Percentiles rank a stretch among this genome's conserved stretches.
These are phyloP conservation scores for Phytophthora megakarya DNA, from an alignment of 352 stramenopile genomes.

Conservation along the genomic window DNA sequence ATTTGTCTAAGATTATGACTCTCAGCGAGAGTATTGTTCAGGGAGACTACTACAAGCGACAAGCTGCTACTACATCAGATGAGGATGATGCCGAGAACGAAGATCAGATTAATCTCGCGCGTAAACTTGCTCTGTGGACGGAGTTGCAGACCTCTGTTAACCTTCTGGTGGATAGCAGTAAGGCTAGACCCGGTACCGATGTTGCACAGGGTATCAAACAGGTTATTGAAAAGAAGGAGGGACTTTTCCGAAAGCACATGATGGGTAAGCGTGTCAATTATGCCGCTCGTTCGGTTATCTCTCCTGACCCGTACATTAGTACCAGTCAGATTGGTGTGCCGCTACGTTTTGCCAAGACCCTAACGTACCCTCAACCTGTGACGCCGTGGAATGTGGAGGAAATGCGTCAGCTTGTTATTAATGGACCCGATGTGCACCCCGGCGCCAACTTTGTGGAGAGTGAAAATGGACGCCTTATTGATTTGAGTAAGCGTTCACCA, in stretches of 20 bases:
- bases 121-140: constrained; percentile 96
- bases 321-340: constrained; percentile 99
- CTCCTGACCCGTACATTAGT: constrained; percentile 99
- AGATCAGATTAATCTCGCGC: constrained; percentile 79
- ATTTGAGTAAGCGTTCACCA: constrained; percentile 93
- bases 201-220: constrained; percentile 94
- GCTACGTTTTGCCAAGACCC: constrained; percentile 96
- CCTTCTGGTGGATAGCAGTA: constrained; percentile 82
- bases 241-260: constrained; percentile 98
- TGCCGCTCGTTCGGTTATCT: constrained; percentile 99
- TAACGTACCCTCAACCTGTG: constrained; percentile 98
- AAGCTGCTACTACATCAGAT: constrained; percentile 55
- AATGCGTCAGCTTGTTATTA: constrained; percentile 96
- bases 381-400: constrained; percentile 98
- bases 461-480: constrained; percentile 92
- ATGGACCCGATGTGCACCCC: constrained; percentile 95
- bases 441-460: constrained; percentile 98
- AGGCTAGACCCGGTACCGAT: constrained; percentile 67
- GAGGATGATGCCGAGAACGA: constrained; percentile 59
- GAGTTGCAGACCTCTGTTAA: constrained; percentile 96
- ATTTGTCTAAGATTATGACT: constrained; percentile 94
- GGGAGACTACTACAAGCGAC: constrained; percentile 65
- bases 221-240: constrained; percentile 99
- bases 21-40: constrained; percentile 91
- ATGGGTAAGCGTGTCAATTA: constrained; percentile 99